These are phyloP conservation scores for Fusarium ambrosium DNA, from an alignment of 2,329 filamentous ascomycete species.

Conservation along the genomic window DNA sequence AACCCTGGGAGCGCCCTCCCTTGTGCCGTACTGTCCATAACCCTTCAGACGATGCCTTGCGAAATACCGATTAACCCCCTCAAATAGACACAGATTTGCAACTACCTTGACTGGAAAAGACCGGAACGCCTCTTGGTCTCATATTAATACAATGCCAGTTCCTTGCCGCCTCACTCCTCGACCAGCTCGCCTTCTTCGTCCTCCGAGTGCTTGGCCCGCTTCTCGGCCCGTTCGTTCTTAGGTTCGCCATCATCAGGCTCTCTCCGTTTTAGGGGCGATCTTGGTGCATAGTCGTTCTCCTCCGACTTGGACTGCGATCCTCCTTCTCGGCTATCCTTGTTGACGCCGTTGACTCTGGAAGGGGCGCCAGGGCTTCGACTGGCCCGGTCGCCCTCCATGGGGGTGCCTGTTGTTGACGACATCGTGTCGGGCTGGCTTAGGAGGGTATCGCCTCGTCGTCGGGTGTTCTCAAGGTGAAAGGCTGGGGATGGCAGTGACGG, in stretches of 20 bases:
- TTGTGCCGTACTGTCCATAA: conserved; percentile 30
- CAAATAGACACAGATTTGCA: conserved; percentile 18
- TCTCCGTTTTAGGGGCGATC: conserved; percentile 60
- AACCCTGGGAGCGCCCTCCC: conserved; percentile 38
- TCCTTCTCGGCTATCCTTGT: conserved; percentile 47
- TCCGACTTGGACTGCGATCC: conserved; percentile 54
- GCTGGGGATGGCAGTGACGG: conserved; percentile 66
- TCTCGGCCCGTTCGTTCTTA: conserved; percentile 56
- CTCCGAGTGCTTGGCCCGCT: conserved; percentile 61
- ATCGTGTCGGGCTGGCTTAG: conserved; percentile 58
- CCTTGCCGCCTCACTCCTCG: conserved; percentile 48
- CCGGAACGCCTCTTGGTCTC: conserved; percentile 40
- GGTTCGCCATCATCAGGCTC: conserved; percentile 53
- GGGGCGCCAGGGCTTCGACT: conserved; percentile 66
- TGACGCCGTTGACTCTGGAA: conserved; percentile 56
- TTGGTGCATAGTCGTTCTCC: conserved; percentile 48
- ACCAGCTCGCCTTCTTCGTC: conserved; percentile 65
- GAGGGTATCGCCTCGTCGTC: conserved; percentile 61
- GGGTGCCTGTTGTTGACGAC: conserved; percentile 65
- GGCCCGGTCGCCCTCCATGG: conserved; percentile 61
- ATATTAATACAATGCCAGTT: conserved; percentile 34
- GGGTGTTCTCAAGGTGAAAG: conserved; percentile 69
- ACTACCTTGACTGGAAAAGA: conserved; percentile 24
- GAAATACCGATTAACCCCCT: conserved; percentile 30
- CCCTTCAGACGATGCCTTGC: conserved; percentile 35